These are phyloP conservation scores for Lodderomyces metapsilosis DNA, from an alignment of 1,139 yeast species.

Conservation along the genomic window DNA sequence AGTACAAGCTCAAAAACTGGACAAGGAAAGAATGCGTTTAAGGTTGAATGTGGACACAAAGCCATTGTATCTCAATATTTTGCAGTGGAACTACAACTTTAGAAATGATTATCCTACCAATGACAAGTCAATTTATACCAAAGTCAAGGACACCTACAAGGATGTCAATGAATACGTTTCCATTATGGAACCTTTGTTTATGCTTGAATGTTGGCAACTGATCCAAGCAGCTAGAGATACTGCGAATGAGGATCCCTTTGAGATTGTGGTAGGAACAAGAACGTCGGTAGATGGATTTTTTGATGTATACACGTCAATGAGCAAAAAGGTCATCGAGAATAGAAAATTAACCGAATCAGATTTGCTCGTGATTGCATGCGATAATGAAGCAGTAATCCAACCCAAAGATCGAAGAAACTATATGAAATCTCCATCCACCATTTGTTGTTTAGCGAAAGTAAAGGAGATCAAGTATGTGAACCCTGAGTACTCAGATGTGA, in stretches of 20 bases:
- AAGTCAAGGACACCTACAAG: slow-evolving; percentile 46
- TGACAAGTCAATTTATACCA: slow-evolving; percentile 37
- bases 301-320: slow-evolving; percentile 81
- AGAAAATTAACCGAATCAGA: slow-evolving; percentile 72
- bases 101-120: slow-evolving; percentile 57
- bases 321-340: slow-evolving; percentile 50
- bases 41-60: slow-evolving; percentile 76
- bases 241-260: slow-evolving; percentile 63
- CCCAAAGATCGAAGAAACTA: slow-evolving; percentile 18
- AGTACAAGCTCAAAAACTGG: slow-evolving; percentile 48
- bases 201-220: slow-evolving; percentile 94
- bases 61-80: slow-evolving; percentile 67
- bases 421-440: slow-evolving; percentile 27
- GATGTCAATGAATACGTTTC: slow-evolving; percentile 63
- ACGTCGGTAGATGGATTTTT: slow-evolving; percentile 83
- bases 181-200: slow-evolving; percentile 73
- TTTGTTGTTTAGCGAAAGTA: slow-evolving; percentile 75
- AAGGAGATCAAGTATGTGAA: slow-evolving; percentile 66
- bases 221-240: slow-evolving; percentile 71
- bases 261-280: slow-evolving; percentile 71
- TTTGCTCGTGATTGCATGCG: slow-evolving; percentile 63
- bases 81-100: slow-evolving; percentile 75
- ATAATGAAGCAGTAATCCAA: slow-evolving; percentile 25
- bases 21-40: slow-evolving; percentile 75
- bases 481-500: slow-evolving; percentile 68